Conservation (phyloP, 2,329 filamentous ascomycete species). For the Triangularia verruculosa region DNA sequence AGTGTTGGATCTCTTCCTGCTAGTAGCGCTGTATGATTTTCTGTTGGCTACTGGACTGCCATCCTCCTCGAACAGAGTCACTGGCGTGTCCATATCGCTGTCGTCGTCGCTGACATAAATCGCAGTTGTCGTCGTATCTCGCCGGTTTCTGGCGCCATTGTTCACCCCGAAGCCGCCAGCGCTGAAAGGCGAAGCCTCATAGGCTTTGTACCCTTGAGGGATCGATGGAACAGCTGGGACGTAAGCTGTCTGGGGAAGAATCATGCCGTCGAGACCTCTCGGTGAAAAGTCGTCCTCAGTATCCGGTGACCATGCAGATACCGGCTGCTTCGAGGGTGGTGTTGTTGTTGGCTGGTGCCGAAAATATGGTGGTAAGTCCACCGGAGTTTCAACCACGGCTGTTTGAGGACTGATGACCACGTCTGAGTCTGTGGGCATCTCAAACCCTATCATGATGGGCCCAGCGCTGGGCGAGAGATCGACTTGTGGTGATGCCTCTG, state of each 20-base stretch:
- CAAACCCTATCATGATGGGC: slow-evolving; percentile 72
- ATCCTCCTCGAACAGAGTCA: slow-evolving; percentile 70
- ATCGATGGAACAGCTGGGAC: slow-evolving; percentile 61
- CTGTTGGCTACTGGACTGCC: slow-evolving; percentile 43
- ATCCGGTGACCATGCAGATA: slow-evolving; percentile 56
- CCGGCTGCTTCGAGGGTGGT: slow-evolving; percentile 44
- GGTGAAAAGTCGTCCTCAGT: slow-evolving; percentile 48
- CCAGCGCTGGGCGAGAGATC: slow-evolving; percentile 66
- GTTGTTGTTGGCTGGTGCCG: slow-evolving; percentile 26
- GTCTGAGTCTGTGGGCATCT: slow-evolving; percentile 54
- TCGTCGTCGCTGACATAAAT: slow-evolving; percentile 47
- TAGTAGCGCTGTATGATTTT: slow-evolving; percentile 40
- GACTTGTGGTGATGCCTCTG: slow-evolving; percentile 28
- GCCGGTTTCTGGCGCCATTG: slow-evolving; percentile 11
- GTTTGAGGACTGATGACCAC: slow-evolving; percentile 52
- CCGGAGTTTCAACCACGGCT: slow-evolving; percentile 41
- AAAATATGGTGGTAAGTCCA: slow-evolving; percentile 32
- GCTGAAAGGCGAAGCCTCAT: slow-evolving; percentile 11
- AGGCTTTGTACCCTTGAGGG: slow-evolving; percentile 36
- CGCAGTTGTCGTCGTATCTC: slow-evolving; percentile 17
- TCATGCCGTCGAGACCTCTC: slow-evolving; percentile 32
- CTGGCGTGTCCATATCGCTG: slow-evolving; percentile 51
- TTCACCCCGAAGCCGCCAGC: slow-evolving; percentile 43
- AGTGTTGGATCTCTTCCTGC: slow-evolving; percentile 37
- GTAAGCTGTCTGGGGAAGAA: slow-evolving; percentile 24